A percentile compares a stretch with the other conserved stretches of the same genome.
Conservation (phyloP, 208 protist species). For the Novymonas esmeraldas region DNA sequence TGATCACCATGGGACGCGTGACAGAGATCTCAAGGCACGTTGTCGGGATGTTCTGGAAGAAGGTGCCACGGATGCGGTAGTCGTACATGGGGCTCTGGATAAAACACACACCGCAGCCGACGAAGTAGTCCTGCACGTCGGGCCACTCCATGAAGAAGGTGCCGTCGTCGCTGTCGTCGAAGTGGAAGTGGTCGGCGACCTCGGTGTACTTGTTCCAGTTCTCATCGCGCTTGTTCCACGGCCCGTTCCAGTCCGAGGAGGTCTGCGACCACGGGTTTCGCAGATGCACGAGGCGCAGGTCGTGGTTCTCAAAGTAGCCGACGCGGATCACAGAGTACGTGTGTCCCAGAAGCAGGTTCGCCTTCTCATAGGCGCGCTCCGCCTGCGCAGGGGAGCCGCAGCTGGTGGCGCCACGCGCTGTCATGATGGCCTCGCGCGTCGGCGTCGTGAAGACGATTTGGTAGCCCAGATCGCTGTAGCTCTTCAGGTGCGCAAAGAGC, state of each 20-base stretch:
- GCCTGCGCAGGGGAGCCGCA: slow-evolving; percentile 28
- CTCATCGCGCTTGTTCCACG: slow-evolving; percentile 62
- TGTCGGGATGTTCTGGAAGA: slow-evolving; percentile 70
- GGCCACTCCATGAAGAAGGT: slow-evolving; percentile 83
- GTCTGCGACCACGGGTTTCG: slow-evolving; percentile 69
- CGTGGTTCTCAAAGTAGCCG: slow-evolving; percentile 50
- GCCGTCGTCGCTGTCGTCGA: slow-evolving; percentile 45
- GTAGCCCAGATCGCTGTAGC: slow-evolving; percentile 55
- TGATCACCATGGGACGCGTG: slow-evolving; percentile 41
- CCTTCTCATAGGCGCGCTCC: slow-evolving; percentile 57
- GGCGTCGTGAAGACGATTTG: slow-evolving; percentile 67
- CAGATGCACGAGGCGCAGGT: slow-evolving; percentile 62
- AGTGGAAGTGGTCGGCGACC: slow-evolving; percentile 49
- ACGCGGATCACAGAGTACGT: slow-evolving; percentile 73
- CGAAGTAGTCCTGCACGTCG: slow-evolving; percentile 75
- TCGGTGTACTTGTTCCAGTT: slow-evolving; percentile 70
- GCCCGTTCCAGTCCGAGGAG: slow-evolving; percentile 43
- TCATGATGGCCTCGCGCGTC: slow-evolving; percentile 58
- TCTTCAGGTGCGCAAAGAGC: slow-evolving; percentile 53
- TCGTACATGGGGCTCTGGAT: slow-evolving; percentile 68
- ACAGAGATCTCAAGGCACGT: slow-evolving; percentile 75
- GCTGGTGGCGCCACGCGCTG: slow-evolving; percentile 31
- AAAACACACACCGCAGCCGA: slow-evolving; percentile 79
- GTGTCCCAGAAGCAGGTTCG: slow-evolving; percentile 58
- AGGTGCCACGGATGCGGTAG: slow-evolving; percentile 80